Evolutionary conservation across 495 filamentous ascomycete genomes (phyloP).

Genomic region (Penicillium crystallinum): DNA sequence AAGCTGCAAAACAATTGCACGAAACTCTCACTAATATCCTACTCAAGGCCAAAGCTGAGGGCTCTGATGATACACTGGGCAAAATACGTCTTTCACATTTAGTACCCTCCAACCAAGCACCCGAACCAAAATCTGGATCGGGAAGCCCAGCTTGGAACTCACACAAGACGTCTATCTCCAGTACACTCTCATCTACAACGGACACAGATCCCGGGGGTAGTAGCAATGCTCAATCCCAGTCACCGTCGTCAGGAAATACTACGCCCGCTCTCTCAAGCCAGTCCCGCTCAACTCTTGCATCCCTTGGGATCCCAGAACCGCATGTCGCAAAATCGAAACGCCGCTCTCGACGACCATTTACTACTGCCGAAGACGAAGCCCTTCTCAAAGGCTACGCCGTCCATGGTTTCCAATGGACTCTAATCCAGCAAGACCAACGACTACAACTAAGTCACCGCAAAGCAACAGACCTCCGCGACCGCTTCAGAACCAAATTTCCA

Average conservation of each 20-base stretch:
- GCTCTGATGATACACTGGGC: slow-evolving; percentile 16
- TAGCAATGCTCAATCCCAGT: not conserved
- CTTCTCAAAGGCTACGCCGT: slow-evolving; percentile 69
- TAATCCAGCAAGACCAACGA: slow-evolving; percentile 66
- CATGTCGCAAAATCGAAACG: slow-evolving; percentile 35
- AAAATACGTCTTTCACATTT: slow-evolving; percentile 23
- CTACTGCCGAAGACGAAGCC: slow-evolving; percentile 68
- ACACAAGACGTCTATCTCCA: slow-evolving; percentile 18
- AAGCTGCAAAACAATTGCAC: slow-evolving; percentile 42
- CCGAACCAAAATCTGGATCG: slow-evolving; percentile 9
- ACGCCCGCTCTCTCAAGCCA: slow-evolving; percentile 19
- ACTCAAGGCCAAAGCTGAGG: slow-evolving; percentile 29
- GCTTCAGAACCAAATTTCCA: slow-evolving; percentile 75
- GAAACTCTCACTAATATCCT: slow-evolving; percentile 37
- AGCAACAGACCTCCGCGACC: slow-evolving; percentile 76
- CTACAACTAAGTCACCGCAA: slow-evolving; percentile 62
- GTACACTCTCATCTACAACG: slow-evolving; percentile 15
- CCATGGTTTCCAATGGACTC: slow-evolving; percentile 76
- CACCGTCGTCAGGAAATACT: slow-evolving; percentile 10
- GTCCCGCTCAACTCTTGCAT: slow-evolving; percentile 29
- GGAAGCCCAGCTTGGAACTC: slow-evolving; percentile 9
- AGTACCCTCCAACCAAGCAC: slow-evolving; percentile 6
- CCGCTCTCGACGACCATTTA: slow-evolving; percentile 56
- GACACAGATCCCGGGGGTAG: slow-evolving; percentile 10
- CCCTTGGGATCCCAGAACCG: slow-evolving; percentile 35